Evolutionary conservation across 345 rosid species (phyloP).

Genomic region (Boechera stricta): DNA sequence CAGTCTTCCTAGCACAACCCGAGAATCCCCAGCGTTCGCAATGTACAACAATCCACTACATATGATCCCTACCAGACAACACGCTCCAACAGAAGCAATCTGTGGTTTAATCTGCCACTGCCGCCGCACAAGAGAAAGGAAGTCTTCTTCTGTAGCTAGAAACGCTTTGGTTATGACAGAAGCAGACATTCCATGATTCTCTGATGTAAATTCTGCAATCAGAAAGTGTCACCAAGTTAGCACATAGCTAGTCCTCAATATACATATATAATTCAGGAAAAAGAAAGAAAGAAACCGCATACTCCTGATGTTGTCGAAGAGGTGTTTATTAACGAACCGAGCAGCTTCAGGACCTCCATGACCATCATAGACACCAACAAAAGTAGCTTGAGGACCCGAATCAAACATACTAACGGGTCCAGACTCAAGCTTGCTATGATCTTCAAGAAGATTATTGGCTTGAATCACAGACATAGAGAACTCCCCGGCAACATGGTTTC

Average conservation of each 20-base stretch:
- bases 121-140: slow-evolving; percentile 47
- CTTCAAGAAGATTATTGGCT: slow-evolving; percentile 49
- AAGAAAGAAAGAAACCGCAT: neutral
- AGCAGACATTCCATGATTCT: slow-evolving; percentile 82
- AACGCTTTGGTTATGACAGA: slow-evolving; percentile 54
- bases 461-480: slow-evolving; percentile 51
- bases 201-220: slow-evolving; percentile 84
- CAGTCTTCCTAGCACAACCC: slow-evolving; percentile 59
- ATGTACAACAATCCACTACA: slow-evolving; percentile 57
- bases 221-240: slow-evolving; percentile 53
- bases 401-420: slow-evolving; percentile 46
- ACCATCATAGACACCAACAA: slow-evolving; percentile 50
- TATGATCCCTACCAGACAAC: slow-evolving; percentile 64
- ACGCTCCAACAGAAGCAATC: slow-evolving; percentile 66
- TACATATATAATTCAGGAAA: neutral
- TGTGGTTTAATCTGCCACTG: slow-evolving; percentile 57
- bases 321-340: slow-evolving; percentile 45
- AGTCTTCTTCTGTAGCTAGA: slow-evolving; percentile 47
- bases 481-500: slow-evolving; percentile 48
- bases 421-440: slow-evolving; percentile 48
- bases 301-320: slow-evolving; percentile 47
- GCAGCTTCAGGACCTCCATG: slow-evolving; percentile 52
- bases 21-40: slow-evolving; percentile 67
- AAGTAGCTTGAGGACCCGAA: slow-evolving; percentile 50
- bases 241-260: neutral